Evolutionary conservation across 345 rosid genomes (phyloP).

Genomic region (Jatropha curcas): DNA sequence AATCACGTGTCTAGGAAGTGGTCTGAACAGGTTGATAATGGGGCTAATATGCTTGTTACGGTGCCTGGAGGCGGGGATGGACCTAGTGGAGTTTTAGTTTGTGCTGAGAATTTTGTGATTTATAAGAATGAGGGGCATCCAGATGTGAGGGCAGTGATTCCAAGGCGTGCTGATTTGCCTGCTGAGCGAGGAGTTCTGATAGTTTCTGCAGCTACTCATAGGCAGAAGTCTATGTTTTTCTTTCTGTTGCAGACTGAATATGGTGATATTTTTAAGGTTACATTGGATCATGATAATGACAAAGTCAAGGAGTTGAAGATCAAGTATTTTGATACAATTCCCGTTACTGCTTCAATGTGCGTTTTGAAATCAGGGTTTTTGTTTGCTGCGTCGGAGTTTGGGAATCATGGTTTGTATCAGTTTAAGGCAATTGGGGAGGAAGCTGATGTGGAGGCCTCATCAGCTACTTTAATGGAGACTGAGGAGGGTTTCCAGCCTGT

Average conservation of each 20-base stretch:
- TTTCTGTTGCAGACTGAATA: constrained; percentile 95
- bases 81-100: constrained; percentile 92
- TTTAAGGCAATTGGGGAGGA: constrained; percentile 92
- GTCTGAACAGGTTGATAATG: constrained; percentile 93
- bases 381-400: constrained; percentile 94
- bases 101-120: constrained; percentile 96
- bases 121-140: constrained; percentile 96
- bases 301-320: constrained; percentile 81
- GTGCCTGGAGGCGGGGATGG: constrained; percentile 99
- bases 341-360: constrained; percentile 80
- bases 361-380: constrained; percentile 88
- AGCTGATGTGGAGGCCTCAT: constrained; percentile 88
- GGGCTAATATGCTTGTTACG: constrained; percentile 95
- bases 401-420: constrained; percentile 93
- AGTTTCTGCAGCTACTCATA: constrained; percentile 89
- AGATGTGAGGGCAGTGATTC: constrained; percentile 88
- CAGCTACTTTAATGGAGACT: constrained; percentile 86
- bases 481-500: constrained; percentile 98
- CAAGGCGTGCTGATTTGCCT: constrained; percentile 87
- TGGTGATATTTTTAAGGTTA: constrained; percentile 90
- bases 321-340: constrained; percentile 93
- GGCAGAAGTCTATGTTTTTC: constrained; percentile 88
- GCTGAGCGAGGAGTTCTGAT: constrained; percentile 89
- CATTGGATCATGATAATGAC: constrained; percentile 72
- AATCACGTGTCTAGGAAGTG: constrained; percentile 97